Conservation (phyloP, 1,284 basidiomycete species). For the Sanguinoderma infundibulare region DNA sequence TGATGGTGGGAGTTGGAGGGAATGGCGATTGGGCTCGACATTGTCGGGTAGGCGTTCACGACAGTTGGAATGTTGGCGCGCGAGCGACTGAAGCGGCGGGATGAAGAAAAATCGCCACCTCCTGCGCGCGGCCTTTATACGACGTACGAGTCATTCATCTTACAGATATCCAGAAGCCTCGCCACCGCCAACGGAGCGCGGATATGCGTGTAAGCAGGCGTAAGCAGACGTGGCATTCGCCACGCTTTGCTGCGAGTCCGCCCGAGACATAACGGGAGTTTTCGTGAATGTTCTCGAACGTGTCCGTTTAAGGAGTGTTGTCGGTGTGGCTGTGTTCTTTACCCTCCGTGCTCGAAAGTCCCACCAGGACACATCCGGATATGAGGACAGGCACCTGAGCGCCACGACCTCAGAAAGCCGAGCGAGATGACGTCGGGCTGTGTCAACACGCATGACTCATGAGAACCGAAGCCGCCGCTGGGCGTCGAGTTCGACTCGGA, state of each 20-base stretch:
- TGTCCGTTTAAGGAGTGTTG: neutral
- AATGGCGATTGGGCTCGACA: constrained; percentile 36
- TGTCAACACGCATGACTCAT: too few relatives aligned
- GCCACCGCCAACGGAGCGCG: neutral
- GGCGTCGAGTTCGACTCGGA: too few relatives aligned
- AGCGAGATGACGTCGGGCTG: neutral
- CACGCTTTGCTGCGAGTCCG: neutral
- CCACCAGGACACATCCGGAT: neutral
- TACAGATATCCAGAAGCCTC: neutral
- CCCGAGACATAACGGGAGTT: neutral
- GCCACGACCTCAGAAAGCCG: neutral
- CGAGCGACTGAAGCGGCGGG: constrained; percentile 1
- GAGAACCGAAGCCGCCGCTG: too few relatives aligned
- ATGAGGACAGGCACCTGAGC: neutral
- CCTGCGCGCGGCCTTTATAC: neutral
- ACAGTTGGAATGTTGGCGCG: neutral
- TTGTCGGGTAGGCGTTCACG: constrained; percentile 11
- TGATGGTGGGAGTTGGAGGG: constrained; percentile 3
- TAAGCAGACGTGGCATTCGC: neutral
- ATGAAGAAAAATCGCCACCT: neutral
- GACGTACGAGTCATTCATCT: neutral
- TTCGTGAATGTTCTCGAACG: neutral
- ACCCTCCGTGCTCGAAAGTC: neutral
- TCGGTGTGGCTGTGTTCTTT: neutral
- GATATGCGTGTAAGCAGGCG: neutral